Conservation (phyloP, 305 asterid species). For the Fraxinus angustifolia region DNA sequence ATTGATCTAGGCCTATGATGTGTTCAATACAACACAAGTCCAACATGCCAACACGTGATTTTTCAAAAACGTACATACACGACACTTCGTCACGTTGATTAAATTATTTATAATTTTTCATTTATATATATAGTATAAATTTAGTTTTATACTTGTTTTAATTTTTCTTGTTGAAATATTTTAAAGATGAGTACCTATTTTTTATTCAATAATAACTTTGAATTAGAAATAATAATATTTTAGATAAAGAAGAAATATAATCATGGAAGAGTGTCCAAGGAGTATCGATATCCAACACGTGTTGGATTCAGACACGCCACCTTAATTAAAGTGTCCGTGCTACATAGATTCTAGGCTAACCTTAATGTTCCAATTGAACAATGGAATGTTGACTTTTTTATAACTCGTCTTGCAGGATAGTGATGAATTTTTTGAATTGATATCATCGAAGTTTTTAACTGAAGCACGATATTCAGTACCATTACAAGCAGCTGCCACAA, state of each 20-base stretch:
- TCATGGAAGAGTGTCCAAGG: neutral
- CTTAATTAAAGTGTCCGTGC: neutral
- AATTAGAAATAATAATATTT: too few relatives aligned
- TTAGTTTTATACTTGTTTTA: neutral
- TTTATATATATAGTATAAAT: neutral
- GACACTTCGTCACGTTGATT: neutral
- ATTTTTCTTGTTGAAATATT: neutral
- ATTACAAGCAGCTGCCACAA: conserved; percentile 72
- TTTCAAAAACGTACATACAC: too few relatives aligned
- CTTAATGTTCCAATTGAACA: neutral
- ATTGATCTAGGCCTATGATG: neutral
- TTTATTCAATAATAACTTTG: neutral
- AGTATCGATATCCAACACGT: neutral
- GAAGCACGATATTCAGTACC: conserved; percentile 73
- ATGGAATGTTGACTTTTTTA: conserved; percentile 13
- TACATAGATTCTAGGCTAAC: neutral
- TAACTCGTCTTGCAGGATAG: conserved; percentile 68
- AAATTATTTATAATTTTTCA: neutral
- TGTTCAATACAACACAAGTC: neutral
- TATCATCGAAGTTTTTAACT: conserved; percentile 67
- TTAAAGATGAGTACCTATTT: neutral
- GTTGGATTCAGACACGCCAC: neutral
- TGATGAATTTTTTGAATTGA: conserved; percentile 83
- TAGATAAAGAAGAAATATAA: neutral
- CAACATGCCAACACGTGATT: neutral